These are phyloP conservation scores for Combretum micranthum DNA, from an alignment of 345 rosid genomes.

Conservation along the genomic window DNA sequence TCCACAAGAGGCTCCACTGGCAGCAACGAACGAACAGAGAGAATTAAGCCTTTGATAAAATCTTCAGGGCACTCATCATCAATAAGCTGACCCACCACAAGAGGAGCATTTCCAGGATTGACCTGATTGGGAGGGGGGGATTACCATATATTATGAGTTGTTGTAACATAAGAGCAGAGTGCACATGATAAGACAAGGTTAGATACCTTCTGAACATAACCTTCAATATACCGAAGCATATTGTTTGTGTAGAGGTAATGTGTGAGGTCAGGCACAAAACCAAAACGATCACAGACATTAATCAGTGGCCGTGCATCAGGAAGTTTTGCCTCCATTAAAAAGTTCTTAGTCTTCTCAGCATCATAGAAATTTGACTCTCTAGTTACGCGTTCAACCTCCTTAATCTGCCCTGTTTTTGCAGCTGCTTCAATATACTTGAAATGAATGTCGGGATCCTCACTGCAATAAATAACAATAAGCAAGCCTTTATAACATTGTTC, in stretches of 20 bases:
- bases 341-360: slow-evolving; percentile 94
- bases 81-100: slow-evolving; percentile 71
- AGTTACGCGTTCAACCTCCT: slow-evolving; percentile 99
- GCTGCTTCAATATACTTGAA: slow-evolving; percentile 98
- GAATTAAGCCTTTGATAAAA: slow-evolving; percentile 95
- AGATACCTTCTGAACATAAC: slow-evolving; percentile 96
- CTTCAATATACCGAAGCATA: slow-evolving; percentile 98
- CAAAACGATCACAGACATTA: slow-evolving; percentile 96
- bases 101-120: slow-evolving; percentile 91
- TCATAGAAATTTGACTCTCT: slow-evolving; percentile 96
- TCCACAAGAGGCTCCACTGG: slow-evolving; percentile 48
- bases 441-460: slow-evolving; percentile 98
- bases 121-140: slow-evolving; percentile 45
- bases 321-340: slow-evolving; percentile 97
- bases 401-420: slow-evolving; percentile 97
- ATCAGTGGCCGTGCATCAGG: slow-evolving; percentile 95
- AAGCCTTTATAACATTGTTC: slow-evolving; percentile 10
- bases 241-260: slow-evolving; percentile 83
- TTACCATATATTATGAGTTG: slow-evolving; percentile 37
- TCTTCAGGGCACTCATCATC: slow-evolving; percentile 99
- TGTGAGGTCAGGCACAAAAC: slow-evolving; percentile 91
- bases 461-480: slow-evolving; percentile 21
- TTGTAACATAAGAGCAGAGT: not conserved
- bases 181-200: not conserved
- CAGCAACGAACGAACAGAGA: slow-evolving; percentile 54